Evolutionary conservation across 441 rosid genomes (phyloP).

Genomic region (Gossypium schwendimanii): DNA sequence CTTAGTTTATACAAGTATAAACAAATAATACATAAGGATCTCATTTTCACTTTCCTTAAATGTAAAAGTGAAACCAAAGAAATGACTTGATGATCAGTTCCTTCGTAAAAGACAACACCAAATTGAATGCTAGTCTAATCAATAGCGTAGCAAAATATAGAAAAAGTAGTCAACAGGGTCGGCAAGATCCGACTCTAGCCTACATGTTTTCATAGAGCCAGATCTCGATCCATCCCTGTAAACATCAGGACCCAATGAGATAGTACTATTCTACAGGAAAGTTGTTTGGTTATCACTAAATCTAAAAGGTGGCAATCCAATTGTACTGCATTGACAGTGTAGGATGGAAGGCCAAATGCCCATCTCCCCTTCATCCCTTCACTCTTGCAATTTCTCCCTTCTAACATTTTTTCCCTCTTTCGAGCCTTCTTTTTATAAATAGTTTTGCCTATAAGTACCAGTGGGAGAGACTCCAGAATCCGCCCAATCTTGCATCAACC

Average conservation of each 20-base stretch:
- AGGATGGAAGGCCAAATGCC: neutral
- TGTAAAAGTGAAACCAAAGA: neutral
- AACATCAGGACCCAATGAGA: neutral
- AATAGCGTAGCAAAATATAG: neutral
- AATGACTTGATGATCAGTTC: neutral
- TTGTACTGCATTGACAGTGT: neutral
- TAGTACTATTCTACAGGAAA: neutral
- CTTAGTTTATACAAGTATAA: neutral
- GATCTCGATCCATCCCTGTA: neutral
- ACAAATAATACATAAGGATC: neutral
- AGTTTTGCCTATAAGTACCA: neutral
- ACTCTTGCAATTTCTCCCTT: neutral
- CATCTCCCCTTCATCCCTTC: neutral
- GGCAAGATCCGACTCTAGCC: neutral
- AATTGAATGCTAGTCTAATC: neutral
- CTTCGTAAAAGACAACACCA: neutral
- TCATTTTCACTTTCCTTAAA: constrained; percentile 4
- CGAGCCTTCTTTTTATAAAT: neutral
- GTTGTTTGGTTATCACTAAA: neutral
- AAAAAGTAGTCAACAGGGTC: neutral
- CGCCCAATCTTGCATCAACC: neutral
- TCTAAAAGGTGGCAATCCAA: neutral
- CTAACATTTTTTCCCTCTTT: neutral
- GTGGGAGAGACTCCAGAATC: neutral
- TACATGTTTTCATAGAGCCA: neutral